phyloP scores from a whole-genome alignment of 2,329 filamentous ascomycete species.

The Bipolaris cookei region DNA sequence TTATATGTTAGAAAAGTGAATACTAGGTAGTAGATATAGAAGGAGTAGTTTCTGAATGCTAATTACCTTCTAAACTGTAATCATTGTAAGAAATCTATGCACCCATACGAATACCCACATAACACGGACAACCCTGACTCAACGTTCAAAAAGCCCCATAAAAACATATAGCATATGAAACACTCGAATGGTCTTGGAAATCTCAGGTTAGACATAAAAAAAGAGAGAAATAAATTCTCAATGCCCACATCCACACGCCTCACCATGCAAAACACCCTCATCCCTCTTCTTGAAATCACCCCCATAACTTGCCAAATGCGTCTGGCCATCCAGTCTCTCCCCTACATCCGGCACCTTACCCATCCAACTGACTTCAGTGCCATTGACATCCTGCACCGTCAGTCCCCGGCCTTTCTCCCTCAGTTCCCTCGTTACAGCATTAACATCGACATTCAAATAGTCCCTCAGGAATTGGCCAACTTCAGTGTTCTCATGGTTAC shows the following conservation, averaged over 20 bases:
- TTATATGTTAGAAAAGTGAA: no score
- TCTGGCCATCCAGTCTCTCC: slow-evolving; percentile 55
- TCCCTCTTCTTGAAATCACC: slow-evolving; percentile 48
- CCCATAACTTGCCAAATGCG: slow-evolving; percentile 50
- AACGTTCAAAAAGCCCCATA: no score
- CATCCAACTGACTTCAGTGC: slow-evolving; percentile 50
- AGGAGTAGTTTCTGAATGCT: no score
- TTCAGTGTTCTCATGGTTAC: slow-evolving; percentile 95
- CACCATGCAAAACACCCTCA: slow-evolving; percentile 34
- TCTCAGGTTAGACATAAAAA: background rate
- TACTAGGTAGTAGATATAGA: no score
- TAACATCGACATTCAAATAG: slow-evolving; percentile 81
- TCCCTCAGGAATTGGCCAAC: slow-evolving; percentile 80
- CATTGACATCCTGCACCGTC: slow-evolving; percentile 37
- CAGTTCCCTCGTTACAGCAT: slow-evolving; percentile 77
- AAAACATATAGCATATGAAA: background rate
- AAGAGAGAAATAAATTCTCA: slow-evolving; percentile 3
- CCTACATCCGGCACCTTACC: slow-evolving; percentile 51
- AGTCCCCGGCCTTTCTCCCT: slow-evolving; percentile 58
- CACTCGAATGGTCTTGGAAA: background rate
- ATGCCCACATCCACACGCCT: slow-evolving; percentile 41
- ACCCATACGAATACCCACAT: no score
- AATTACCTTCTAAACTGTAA: no score
- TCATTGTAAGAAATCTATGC: no score
- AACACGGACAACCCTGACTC: no score